Percentiles rank a stretch among this genome's conserved stretches.
Evolutionary conservation across 768 basidiomycete genomes (phyloP).

Genomic region (Mycena vulgaris): DNA sequence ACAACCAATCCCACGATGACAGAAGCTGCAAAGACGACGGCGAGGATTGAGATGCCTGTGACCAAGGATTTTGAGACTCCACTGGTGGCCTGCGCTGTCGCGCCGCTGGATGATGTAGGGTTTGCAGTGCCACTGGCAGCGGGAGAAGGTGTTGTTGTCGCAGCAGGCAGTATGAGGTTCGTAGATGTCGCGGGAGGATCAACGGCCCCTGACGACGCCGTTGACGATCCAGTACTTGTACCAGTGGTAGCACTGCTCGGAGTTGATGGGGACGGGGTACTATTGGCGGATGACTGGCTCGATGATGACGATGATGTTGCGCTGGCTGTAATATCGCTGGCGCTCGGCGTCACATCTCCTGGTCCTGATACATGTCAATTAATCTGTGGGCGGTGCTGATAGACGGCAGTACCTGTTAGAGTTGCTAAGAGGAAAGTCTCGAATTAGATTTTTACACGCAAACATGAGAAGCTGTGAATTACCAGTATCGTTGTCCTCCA

Average conservation of each 20-base stretch:
- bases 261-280: neutral
- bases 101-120: conserved; percentile 9
- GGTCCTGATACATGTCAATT: conserved; percentile 6
- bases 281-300: too few relatives aligned
- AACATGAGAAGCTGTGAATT: too few relatives aligned
- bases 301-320: conserved; percentile 1
- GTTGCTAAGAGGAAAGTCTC: neutral
- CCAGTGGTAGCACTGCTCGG: conserved; percentile 7
- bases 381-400: conserved; percentile 7
- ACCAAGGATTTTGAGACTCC: conserved; percentile 27
- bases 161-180: neutral
- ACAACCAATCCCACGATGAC: conserved; percentile 16
- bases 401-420: conserved; percentile 6
- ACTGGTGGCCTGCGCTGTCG: neutral
- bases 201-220: neutral
- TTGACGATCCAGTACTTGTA: conserved; percentile 6
- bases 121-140: neutral
- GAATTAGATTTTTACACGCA: conserved; percentile 12
- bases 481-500: conserved; percentile 32
- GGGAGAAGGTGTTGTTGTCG: neutral
- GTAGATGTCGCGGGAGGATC: neutral
- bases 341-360: neutral
- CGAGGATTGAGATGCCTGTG: conserved; percentile 16
- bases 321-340: neutral
- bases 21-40: conserved; percentile 1